These are phyloP conservation scores for Lolium multiflorum DNA, from an alignment of 176 grass and related monocot species.

Conservation along the genomic window DNA sequence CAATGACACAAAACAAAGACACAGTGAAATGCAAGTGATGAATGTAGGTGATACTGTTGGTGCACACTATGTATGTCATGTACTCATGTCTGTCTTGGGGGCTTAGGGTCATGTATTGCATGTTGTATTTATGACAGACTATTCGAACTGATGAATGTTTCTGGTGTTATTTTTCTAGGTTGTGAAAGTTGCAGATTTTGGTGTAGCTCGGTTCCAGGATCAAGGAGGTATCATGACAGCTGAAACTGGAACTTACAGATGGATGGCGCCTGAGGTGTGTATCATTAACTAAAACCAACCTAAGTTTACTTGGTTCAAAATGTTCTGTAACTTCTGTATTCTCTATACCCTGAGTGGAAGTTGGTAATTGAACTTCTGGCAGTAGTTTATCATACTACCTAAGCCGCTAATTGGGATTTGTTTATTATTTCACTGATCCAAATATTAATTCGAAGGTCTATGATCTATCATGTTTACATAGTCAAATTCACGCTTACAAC, in stretches of 20 bases:
- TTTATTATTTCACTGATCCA: conserved; percentile 23
- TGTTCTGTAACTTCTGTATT: conserved; percentile 23
- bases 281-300: conserved; percentile 15
- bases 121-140: conserved; percentile 1
- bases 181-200: conserved; percentile 98
- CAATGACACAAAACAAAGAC: neutral
- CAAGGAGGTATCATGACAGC: conserved; percentile 95
- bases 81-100: conserved; percentile 4
- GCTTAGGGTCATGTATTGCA: neutral
- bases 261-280: conserved; percentile 98
- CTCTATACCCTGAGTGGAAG: neutral
- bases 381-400: neutral
- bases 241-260: conserved; percentile 99
- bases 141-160: conserved; percentile 28
- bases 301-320: neutral
- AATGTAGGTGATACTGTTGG: conserved; percentile 24
- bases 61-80: conserved; percentile 6
- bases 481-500: conserved; percentile 14
- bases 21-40: neutral
- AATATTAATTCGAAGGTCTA: neutral
- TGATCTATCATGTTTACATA: neutral
- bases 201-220: conserved; percentile 93
- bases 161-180: conserved; percentile 58
- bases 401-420: neutral
- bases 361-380: conserved; percentile 8